These are phyloP conservation scores for Podospora anserina DNA, from an alignment of 495 filamentous ascomycete species.

Conservation along the genomic window DNA sequence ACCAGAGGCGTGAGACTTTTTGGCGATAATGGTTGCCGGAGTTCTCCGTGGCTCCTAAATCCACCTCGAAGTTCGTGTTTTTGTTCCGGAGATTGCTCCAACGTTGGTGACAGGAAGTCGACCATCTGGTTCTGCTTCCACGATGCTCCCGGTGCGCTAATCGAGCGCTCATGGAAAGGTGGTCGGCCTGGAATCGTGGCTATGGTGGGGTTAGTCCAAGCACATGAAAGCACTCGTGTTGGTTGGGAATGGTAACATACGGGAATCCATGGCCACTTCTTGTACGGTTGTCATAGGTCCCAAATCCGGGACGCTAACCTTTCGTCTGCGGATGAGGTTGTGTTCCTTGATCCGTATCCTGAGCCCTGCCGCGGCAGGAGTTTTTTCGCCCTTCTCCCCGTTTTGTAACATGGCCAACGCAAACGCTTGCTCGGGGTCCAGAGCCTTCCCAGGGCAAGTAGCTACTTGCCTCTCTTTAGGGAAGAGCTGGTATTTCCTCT, in stretches of 20 bases:
- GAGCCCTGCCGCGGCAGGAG: slow-evolving; percentile 37
- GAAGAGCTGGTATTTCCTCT: slow-evolving; percentile 54
- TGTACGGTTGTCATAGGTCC: slow-evolving; percentile 67
- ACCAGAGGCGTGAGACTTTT: slow-evolving; percentile 51
- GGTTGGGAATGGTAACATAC: slow-evolving; percentile 48
- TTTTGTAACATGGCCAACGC: slow-evolving; percentile 46
- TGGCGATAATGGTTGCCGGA: slow-evolving; percentile 47
- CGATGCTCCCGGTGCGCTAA: slow-evolving; percentile 56
- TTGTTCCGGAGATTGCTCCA: slow-evolving; percentile 32
- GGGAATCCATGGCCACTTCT: slow-evolving; percentile 67
- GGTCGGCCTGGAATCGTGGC: slow-evolving; percentile 72
- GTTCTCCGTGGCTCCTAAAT: slow-evolving; percentile 19
- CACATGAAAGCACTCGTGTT: background rate
- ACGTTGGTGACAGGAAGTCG: slow-evolving; percentile 36
- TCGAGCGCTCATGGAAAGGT: slow-evolving; percentile 63
- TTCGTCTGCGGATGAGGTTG: slow-evolving; percentile 53
- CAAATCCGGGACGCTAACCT: slow-evolving; percentile 61
- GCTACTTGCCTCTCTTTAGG: slow-evolving; percentile 45
- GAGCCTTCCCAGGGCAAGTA: slow-evolving; percentile 37
- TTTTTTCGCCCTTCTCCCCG: slow-evolving; percentile 43
- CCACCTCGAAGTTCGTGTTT: slow-evolving; percentile 20
- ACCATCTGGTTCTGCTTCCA: slow-evolving; percentile 47
- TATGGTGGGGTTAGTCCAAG: slow-evolving; percentile 38
- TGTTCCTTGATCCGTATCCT: slow-evolving; percentile 52
- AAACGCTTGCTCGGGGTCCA: slow-evolving; percentile 51